Evolutionary conservation across 2,329 filamentous ascomycete species (phyloP), one percentile per base, ranked within the genome.

Genomic region (Xylariaceae sp.): DNA sequence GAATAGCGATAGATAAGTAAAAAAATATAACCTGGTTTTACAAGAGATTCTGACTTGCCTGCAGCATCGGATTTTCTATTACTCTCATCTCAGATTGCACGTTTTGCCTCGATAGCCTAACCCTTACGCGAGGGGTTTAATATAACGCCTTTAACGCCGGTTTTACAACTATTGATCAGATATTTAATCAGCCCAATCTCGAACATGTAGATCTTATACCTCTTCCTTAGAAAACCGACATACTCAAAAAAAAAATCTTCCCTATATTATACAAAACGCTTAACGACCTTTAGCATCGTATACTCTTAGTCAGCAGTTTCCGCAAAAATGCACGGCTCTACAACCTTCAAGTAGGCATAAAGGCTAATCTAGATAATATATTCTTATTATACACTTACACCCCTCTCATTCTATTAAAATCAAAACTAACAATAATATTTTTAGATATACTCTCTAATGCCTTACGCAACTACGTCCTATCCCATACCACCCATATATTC

Each of bases 31-130:
- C 12, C 27, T 16, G 27, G 12, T 12, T 19, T 22, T 36, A 43
- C 14, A 27, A 42, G 3, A 19, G 10, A 20, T 37, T 2, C 22
- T 42, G 21, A 42, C 17, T 11, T n/a, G 16, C 33, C 17, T 19
- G 22, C 33, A 42, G 21, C 11, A 44, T 44, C 22, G 22, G 41
- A 38, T 44, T 44, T 33, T 37, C 20, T 19, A 44, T 44, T 17
- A 42, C 32, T 29, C 19, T 42, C 6, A 42, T 44, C 10, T 34
- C 20, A 44, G 37, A 44, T 25, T 44, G 17, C 25, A 37, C 34
- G 34, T 44, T 44, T 22, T 44, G 22, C 33, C 17, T 44, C 17
- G 23, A 6, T 37, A 37, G 33, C 33, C 34, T 44, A 22, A 44
- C 37, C n/a, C 14, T 44, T 14, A 44, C 25, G 12, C 22, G 22